Evolutionary conservation across 768 basidiomycete species (phyloP), one percentile per base, ranked within the genome.

Genomic region (Panaeolus papilionaceus): DNA sequence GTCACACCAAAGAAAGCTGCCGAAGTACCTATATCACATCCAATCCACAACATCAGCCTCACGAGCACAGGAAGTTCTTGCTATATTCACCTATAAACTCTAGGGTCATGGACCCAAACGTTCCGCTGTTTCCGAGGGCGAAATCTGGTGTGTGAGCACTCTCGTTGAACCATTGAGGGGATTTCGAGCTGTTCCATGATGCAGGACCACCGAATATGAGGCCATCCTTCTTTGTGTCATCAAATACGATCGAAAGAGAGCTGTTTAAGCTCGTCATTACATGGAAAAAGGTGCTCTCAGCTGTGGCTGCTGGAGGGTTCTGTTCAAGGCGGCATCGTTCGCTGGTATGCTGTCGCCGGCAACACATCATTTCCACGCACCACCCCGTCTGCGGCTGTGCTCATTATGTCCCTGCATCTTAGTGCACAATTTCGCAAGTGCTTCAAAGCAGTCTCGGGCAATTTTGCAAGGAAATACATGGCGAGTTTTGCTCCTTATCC

Each of bases 1-100:
- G 76, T 74, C 23, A 71, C 66, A 37, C 76, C 76, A 26, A 73
- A 67, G 58, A 76, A 64, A 11, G 74, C 71, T 8, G 74, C 71
- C 6, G 75, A 73, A 0, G 73, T 77, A 4, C 76, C 76, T 75
- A 14, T 4, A 49, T 26, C 12, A 18, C 7, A 39, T n/a, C 40
- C 16, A 38, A 62, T 61, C 51, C 26, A 8, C 28, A 40, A 33
- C 33, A 33, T 33, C 33, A 47, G 45, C 45, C 16, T 45, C 2
- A 45, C 39, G 37, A 20, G 20, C 5, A 12, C 39, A 58, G 7
- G n/a, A 4, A 49, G 44, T 12, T 20, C 8, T 20, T n/a, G n/a
- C 45, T n/a, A 2, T n/a, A 47, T 64, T 18, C 14, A 72, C 74
- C 74, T 33, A 71, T 47, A 54, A 75, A 75, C 16, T 62, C 67